Percentiles rank a stretch among this genome's conserved stretches.
These are phyloP conservation scores for Sporothrix pallida DNA, from an alignment of 2,329 filamentous ascomycete genomes.

Conservation along the genomic window DNA sequence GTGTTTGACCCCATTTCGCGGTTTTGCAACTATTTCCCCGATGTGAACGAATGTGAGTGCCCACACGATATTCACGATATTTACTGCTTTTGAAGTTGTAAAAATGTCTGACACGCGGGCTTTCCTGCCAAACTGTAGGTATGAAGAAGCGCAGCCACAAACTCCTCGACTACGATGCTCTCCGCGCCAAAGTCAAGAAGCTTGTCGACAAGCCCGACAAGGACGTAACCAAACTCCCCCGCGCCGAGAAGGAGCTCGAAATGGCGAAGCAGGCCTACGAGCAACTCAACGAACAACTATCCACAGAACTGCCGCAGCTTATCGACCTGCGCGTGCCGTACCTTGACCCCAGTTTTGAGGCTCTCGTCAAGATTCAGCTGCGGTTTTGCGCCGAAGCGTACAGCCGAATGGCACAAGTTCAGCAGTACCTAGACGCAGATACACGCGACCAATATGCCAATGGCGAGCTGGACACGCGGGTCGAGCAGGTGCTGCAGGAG, in stretches of 20 bases:
- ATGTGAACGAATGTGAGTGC: conserved; percentile 84
- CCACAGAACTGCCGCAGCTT: conserved; percentile 88
- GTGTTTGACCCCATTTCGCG: conserved; percentile 94
- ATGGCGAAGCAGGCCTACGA: conserved; percentile 94
- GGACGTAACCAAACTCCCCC: conserved; percentile 93
- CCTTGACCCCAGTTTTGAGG: conserved; percentile 95
- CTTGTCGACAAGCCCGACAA: conserved; percentile 98
- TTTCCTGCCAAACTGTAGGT: conserved; percentile 34
- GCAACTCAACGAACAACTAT: conserved; percentile 95
- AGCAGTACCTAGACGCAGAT: conserved; percentile 95
- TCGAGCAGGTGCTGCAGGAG: conserved; percentile 95
- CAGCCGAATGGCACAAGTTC: conserved; percentile 96
- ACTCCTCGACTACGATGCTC: conserved; percentile 94
- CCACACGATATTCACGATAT: too few relatives aligned
- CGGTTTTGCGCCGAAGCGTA: conserved; percentile 98
- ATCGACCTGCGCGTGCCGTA: conserved; percentile 98
- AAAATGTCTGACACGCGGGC: not conserved
- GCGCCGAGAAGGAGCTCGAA: conserved; percentile 94
- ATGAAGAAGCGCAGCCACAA: conserved; percentile 99
- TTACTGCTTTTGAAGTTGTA: not conserved
- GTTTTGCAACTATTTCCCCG: conserved; percentile 98
- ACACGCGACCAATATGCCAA: conserved; percentile 95
- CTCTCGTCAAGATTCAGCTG: conserved; percentile 97
- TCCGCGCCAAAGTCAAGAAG: conserved; percentile 95
- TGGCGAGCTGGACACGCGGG: conserved; percentile 86